phyloP scores from a whole-genome alignment of 2,329 filamentous ascomycete genomes.

The Trichoderma polysporum region DNA sequence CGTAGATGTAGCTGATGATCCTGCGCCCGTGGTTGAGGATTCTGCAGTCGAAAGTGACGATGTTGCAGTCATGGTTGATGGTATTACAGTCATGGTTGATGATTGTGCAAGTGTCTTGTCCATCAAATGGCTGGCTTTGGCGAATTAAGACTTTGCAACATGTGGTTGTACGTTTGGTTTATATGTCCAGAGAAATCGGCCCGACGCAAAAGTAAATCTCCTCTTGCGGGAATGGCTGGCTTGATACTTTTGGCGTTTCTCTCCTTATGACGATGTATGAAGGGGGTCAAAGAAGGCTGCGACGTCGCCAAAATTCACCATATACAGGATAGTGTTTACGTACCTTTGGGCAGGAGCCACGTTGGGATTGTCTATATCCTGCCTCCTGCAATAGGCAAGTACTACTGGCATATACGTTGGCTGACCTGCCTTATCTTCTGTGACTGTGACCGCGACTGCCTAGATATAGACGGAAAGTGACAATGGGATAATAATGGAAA shows the following conservation, averaged over 20 bases:
- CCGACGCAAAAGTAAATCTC: background rate
- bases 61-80: background rate
- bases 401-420: background rate
- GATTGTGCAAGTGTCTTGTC: background rate
- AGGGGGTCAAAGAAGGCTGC: conserved; percentile 3
- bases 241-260: conserved; percentile 4
- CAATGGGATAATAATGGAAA: background rate
- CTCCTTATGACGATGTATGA: background rate
- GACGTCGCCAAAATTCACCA: conserved; percentile 4
- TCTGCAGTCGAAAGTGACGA: background rate
- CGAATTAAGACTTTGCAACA: background rate
- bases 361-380: conserved; percentile 3
- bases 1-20: conserved; percentile 2
- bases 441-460: conserved; percentile 4
- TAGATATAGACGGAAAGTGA: background rate
- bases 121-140: background rate
- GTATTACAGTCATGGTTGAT: background rate
- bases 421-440: conserved; percentile 2
- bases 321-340: background rate
- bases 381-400: conserved; percentile 1
- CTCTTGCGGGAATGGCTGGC: background rate
- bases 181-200: conserved; percentile 7
- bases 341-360: background rate
- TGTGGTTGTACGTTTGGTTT: background rate
- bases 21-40: background rate